phyloP scores from a whole-genome alignment of 768 basidiomycete genomes.

The Pholiota molesta region DNA sequence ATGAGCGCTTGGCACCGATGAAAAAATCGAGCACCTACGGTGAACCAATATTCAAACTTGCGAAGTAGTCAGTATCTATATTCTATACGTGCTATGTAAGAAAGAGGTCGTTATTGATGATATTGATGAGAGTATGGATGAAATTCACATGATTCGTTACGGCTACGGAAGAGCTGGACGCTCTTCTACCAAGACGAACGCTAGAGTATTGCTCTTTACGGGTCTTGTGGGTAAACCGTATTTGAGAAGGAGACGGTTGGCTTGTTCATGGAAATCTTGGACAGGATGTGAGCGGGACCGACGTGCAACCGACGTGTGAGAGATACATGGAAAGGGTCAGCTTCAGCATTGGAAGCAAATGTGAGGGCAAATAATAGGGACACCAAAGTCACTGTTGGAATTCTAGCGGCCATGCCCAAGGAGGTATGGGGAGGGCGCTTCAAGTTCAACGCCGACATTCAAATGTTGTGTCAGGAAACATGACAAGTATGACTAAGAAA shows the following conservation, averaged over 20 bases:
- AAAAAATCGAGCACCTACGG: slow-evolving; percentile 2
- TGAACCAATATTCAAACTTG: slow-evolving; percentile 7
- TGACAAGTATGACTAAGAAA: too few species aligned
- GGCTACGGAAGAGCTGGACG: not conserved
- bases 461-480: too few species aligned
- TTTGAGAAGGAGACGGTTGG: slow-evolving; percentile 3
- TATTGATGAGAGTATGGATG: too few species aligned
- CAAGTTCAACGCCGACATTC: too few species aligned
- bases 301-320: too few species aligned
- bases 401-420: not conserved
- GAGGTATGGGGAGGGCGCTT: not conserved
- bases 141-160: slow-evolving; percentile 5
- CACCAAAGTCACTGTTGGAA: not conserved
- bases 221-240: not conserved
- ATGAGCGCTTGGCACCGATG: not conserved
- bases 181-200: not conserved
- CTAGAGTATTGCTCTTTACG: not conserved
- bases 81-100: not conserved
- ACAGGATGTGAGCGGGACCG: not conserved
- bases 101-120: too few species aligned
- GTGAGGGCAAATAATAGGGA: not conserved
- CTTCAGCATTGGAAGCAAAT: not conserved
- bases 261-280: not conserved
- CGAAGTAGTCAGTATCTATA: slow-evolving; percentile 6
- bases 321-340: slow-evolving; percentile 4